Base-by-base conservation (phyloP, 805 yeast genomes). In the Starmerella bombicola region DNA sequence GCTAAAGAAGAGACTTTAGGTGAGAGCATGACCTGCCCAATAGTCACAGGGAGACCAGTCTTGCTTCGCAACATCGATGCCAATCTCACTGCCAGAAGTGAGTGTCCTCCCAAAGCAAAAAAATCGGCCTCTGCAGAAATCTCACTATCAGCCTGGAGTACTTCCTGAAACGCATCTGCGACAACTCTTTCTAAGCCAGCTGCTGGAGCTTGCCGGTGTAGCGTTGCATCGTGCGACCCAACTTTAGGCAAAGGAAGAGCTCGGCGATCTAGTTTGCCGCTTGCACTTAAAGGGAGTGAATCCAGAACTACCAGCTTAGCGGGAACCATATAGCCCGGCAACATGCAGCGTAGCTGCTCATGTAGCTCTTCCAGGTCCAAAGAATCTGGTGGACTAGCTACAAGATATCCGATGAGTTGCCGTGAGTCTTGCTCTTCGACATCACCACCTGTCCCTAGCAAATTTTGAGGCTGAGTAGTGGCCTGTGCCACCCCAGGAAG, bases 41-140 rank as follows among this genome's bases (percentile, higher is more conserved):
- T 45, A 5, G 46, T 45, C 13, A 45, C 39, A 1, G 48, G 48
- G 1, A 41, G 32, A 6, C 15, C 15, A 7, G 41, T 33, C 18
- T 30, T 30, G 5, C 19, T 17, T 2, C 48, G 41, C 3, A 45
- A 33, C 8, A 25, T 17, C 2, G 46, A 29, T 1, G 41, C 41
- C 4, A 45, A 35, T 3, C 39, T 41, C 15, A 48, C 48, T 3
- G 96, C 97, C 49, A 91, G 67, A 52, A 88, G 85, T 1, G 96
- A 86, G 62, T 88, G 98, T 3, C 98, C 98, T 43, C 98, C 98
- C 40, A 91, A 65, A 56, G 88, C 97, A 55, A 88, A 88, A 71
- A 88, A 88, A 1, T 93, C 80, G 59, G 88, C 97, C 13, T 45
- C 48, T 7, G 43, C 48, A 15, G 35, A 20, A 3, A 39, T 43